Base-by-base conservation (phyloP, 164 flowering plant genomes). In the Akebia trifoliata region DNA sequence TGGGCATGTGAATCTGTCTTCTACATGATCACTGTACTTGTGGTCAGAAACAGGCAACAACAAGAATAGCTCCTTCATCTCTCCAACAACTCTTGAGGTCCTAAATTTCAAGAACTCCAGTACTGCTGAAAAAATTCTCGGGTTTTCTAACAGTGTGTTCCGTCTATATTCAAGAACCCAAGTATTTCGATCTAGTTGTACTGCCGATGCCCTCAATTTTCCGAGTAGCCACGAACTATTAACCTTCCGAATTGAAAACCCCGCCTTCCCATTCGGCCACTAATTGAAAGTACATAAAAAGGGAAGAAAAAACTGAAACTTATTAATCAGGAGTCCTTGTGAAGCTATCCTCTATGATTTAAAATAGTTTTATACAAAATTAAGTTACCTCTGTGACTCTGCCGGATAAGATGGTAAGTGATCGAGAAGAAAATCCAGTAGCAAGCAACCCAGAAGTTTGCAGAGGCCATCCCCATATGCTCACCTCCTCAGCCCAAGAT, bases 391-490 rank as follows among this genome's bases (percentile, higher is more conserved):
- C 87, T 25, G 86, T 84, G 1, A 88, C 67, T 76, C 86, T 78
- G 40, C 96, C 96, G 0, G 85, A 75, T 59, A 91, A 37, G 40
- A 91, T 51, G 6, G 79, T 81, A 62, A 78, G 72, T 24, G 85
- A 82, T 18, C 82, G 71, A 4, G 77, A 69, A 50, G 86, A 78
- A 71, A 78, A 74, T 12, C 76, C 83, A 6, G 84, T 36, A 2
- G 75, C 57, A 11, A 91, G 79, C 69, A 87, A 47, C 21, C 96
- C 96, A 15, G 91, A 75, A 10, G 92, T 83, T 72, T 84, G 90
- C 66, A 91, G 66, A 51, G 97, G 96, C 96, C 97, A 91, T 45
- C 97, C 97, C 96, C 96, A 84, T 26, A 91, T 64, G 56, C 79
- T 75, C 26, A 91, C 81, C 62, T 87, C 88, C 63, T 86, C 94